phyloP scores from a whole-genome alignment of 768 basidiomycete species.

The Leucocoprinus leucothites region DNA sequence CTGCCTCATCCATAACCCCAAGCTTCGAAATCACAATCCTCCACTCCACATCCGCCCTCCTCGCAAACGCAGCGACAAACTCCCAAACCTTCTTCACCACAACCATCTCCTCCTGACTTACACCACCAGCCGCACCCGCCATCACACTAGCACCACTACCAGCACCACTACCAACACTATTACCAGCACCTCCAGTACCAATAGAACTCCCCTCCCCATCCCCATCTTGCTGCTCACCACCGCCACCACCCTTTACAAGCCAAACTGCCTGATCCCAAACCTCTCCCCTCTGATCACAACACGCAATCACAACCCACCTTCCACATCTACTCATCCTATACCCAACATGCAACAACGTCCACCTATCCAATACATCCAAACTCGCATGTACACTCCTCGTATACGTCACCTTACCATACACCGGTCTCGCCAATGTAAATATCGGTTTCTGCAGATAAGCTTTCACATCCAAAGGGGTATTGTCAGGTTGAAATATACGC shows the following conservation, averaged over 20 bases:
- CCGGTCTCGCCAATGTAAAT: slow-evolving; percentile 55
- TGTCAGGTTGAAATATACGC: slow-evolving; percentile 34
- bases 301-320: slow-evolving; percentile 76
- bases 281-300: slow-evolving; percentile 78
- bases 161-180: too few species aligned
- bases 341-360: slow-evolving; percentile 70
- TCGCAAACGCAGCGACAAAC: slow-evolving; percentile 60
- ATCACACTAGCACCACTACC: neutral
- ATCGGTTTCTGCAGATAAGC: slow-evolving; percentile 56
- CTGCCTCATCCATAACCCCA: slow-evolving; percentile 54
- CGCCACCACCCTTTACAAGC: slow-evolving; percentile 37
- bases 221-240: slow-evolving; percentile 33
- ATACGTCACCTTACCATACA: slow-evolving; percentile 35
- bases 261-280: slow-evolving; percentile 67
- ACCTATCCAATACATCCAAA: slow-evolving; percentile 41
- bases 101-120: slow-evolving; percentile 37
- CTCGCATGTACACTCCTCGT: slow-evolving; percentile 31
- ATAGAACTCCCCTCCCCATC: slow-evolving; percentile 26
- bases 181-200: neutral
- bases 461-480: slow-evolving; percentile 21
- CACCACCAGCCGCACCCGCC: neutral
- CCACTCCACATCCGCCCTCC: slow-evolving; percentile 76
- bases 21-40: slow-evolving; percentile 69
- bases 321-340: slow-evolving; percentile 65
- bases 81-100: slow-evolving; percentile 65